These are phyloP conservation scores for Crithidia sp. DNA, from an alignment of 208 protist species.

Conservation along the genomic window DNA sequence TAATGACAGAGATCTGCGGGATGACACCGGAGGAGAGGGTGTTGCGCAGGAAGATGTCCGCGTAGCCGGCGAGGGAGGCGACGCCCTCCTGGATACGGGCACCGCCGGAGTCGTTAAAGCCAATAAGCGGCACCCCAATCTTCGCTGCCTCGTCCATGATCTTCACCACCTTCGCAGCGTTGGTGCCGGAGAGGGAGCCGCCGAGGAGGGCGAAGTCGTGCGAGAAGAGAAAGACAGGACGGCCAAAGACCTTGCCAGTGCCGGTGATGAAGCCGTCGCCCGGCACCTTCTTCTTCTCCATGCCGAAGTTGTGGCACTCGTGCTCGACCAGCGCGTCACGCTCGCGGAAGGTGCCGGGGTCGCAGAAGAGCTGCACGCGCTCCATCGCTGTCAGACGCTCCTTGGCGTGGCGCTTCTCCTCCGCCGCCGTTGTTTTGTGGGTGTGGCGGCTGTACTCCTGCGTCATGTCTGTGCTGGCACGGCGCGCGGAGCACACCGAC, in stretches of 20 bases:
- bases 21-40: conserved; percentile 94
- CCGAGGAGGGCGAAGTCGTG: conserved; percentile 97
- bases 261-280: conserved; percentile 96
- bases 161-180: conserved; percentile 97
- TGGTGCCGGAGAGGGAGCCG: conserved; percentile 91
- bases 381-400: conserved; percentile 95
- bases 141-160: conserved; percentile 96
- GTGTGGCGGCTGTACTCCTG: conserved; percentile 39
- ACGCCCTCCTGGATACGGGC: conserved; percentile 97
- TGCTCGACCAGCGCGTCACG: conserved; percentile 93
- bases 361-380: conserved; percentile 93
- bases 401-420: conserved; percentile 85
- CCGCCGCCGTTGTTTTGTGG: conserved; percentile 40
- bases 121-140: conserved; percentile 95
- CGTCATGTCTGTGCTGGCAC: conserved; percentile 18
- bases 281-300: conserved; percentile 84
- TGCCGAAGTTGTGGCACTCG: conserved; percentile 93
- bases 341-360: conserved; percentile 93
- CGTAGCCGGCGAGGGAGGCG: conserved; percentile 95
- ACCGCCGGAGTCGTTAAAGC: conserved; percentile 97
- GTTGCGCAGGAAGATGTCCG: conserved; percentile 96
- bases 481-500: conserved; percentile 15
- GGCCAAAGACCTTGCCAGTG: conserved; percentile 92
- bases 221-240: conserved; percentile 94
- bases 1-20: conserved; percentile 97